Evolutionary conservation across 2,329 filamentous ascomycete genomes (phyloP).

Genomic region (Talaromyces sp.): DNA sequence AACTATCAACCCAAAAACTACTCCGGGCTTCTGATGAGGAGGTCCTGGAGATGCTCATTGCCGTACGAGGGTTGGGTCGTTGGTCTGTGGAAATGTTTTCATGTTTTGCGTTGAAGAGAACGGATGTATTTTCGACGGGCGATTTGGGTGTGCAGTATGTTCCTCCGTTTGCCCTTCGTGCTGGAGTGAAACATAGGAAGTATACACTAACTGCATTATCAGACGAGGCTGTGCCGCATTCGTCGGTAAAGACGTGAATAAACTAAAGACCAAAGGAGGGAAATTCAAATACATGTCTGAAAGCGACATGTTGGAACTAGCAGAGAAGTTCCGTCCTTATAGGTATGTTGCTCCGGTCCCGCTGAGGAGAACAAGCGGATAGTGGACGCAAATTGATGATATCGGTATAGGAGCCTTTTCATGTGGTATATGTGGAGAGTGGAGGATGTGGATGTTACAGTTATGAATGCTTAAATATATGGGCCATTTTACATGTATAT

Average conservation of each 20-base stretch:
- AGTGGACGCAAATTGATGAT: constrained; percentile 17
- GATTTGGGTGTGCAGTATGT: constrained; percentile 83
- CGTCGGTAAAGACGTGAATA: constrained; percentile 73
- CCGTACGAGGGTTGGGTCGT: constrained; percentile 76
- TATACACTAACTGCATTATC: not conserved
- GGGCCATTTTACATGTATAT: not conserved
- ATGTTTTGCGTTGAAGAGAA: constrained; percentile 86
- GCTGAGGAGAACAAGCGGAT: not conserved
- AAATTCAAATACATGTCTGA: constrained; percentile 99
- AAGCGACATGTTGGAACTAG: constrained; percentile 79
- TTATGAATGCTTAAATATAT: constrained; percentile 31
- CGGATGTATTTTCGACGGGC: constrained; percentile 88
- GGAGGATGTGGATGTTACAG: constrained; percentile 67
- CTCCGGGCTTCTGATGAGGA: constrained; percentile 78
- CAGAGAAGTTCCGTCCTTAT: constrained; percentile 77
- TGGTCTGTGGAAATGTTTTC: constrained; percentile 99
- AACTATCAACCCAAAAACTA: constrained; percentile 70
- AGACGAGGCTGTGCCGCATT: constrained; percentile 84
- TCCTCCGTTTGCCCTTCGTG: not conserved
- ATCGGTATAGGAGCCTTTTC: constrained; percentile 64
- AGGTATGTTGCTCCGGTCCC: constrained; percentile 44
- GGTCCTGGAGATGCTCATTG: constrained; percentile 72
- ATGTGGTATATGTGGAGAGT: constrained; percentile 99
- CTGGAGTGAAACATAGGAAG: not conserved
- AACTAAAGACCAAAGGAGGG: constrained; percentile 71